These are phyloP conservation scores for Zygoascus bituminiphila DNA, from an alignment of 805 yeast genomes.

Conservation along the genomic window DNA sequence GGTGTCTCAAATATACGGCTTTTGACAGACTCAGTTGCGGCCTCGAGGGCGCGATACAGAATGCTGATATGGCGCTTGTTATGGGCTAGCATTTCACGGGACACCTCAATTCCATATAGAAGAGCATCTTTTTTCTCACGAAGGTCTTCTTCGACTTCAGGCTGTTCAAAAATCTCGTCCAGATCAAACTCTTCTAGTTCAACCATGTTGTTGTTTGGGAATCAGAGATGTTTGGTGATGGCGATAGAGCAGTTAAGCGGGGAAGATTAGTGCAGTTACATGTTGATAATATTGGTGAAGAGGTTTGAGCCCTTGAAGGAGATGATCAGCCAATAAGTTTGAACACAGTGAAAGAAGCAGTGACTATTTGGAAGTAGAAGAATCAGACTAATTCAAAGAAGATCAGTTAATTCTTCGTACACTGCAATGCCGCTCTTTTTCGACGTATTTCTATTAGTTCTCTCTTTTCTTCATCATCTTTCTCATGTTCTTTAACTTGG, in stretches of 20 bases:
- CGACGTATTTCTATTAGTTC: too few relatives aligned
- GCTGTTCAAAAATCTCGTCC: background rate
- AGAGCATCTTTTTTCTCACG: conserved; percentile 25
- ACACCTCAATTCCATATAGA: conserved; percentile 30
- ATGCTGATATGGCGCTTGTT: conserved; percentile 13
- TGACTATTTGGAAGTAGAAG: too few relatives aligned
- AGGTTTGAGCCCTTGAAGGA: too few relatives aligned
- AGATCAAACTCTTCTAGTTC: background rate
- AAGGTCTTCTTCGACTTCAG: background rate
- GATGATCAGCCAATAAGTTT: too few relatives aligned
- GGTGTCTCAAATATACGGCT: conserved; percentile 59
- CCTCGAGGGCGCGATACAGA: conserved; percentile 33
- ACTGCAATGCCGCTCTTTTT: too few relatives aligned
- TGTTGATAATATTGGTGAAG: too few relatives aligned
- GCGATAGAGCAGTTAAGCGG: too few relatives aligned
- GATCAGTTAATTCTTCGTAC: too few relatives aligned
- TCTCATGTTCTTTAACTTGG: background rate
- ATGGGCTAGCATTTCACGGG: conserved; percentile 24
- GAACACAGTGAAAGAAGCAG: too few relatives aligned
- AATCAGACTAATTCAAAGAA: too few relatives aligned
- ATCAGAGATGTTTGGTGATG: too few relatives aligned
- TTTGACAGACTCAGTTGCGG: conserved; percentile 54
- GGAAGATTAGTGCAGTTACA: too few relatives aligned
- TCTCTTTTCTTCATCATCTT: background rate
- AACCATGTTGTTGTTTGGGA: background rate